Evolutionary conservation across 2,329 filamentous ascomycete genomes (phyloP), one percentile per base, ranked within the genome.

Genomic region (Penicillium verrucosum): DNA sequence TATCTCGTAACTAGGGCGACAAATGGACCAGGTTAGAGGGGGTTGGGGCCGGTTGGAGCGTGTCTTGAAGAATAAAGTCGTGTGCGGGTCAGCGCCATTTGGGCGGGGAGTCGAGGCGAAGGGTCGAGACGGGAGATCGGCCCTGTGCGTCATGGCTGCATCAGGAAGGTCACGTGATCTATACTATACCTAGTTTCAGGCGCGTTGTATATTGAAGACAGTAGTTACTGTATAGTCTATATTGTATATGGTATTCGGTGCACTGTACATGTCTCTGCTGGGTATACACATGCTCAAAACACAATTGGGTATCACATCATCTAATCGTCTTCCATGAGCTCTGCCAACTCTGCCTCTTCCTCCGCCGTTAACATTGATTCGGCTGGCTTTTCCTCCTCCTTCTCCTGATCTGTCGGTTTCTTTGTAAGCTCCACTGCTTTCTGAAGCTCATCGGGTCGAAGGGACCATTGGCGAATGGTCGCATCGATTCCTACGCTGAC

Each of bases 341-440:
- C 94, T 14, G 91, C 92, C 62, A 99, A 79, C 73, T 97, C 94
- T 5, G 89, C 88, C 74, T 97, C 93, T 73, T 99, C 94, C 65
- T 97, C 93, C 12, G 85, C 88, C 5, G 92, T 96, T 74, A 97
- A 77, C 68, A 78, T 71, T 6, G 80, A 77, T 52, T 82, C 81
- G 51, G 77, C 60, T 56, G 78, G 73, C 30, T 78, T 73, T 51
- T 77, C 74, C 50, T 78, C 70, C 43, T 78, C 74, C 49, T 78
- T 69, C 41, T 78, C 75, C 50, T 79, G 73, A 55, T 77, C 77
- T 54, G 78, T 73, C 29, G 77, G 66, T 41, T 73, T 72, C 58
- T 70, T 68, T 2, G 71, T 77, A 63, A 82, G 79, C 60, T 84
- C 80, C 43, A 80, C 73, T 30, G 82, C 83, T 58, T 76, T 81